phyloP scores from a whole-genome alignment of 305 asterid species.

The Plantago coronopus region DNA sequence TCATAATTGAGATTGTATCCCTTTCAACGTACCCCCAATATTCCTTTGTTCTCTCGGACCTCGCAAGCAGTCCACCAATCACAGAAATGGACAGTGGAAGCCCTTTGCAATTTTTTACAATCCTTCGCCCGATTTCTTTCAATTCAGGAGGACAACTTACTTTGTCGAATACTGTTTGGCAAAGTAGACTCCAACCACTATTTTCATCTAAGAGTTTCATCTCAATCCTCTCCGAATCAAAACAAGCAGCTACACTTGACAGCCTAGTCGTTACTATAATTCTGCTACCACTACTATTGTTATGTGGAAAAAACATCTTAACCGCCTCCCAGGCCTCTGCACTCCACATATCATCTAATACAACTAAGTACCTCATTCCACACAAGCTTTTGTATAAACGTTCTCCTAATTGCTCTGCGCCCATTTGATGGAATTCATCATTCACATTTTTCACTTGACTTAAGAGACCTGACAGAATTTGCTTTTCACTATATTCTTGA shows the following conservation, averaged over 20 bases:
- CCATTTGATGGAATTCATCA: too few relatives aligned
- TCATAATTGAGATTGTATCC: not conserved
- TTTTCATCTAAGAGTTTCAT: not conserved
- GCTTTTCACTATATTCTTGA: not conserved
- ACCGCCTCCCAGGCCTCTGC: not conserved
- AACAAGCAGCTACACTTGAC: not conserved
- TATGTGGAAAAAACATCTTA: slow-evolving; percentile 8
- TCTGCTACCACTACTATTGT: slow-evolving; percentile 3
- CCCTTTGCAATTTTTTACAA: slow-evolving; percentile 1
- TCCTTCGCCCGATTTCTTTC: slow-evolving; percentile 1
- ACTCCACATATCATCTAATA: slow-evolving; percentile 13
- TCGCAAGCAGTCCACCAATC: slow-evolving; percentile 8
- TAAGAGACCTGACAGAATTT: not conserved
- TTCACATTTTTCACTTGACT: not conserved
- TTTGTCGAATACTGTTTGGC: not conserved
- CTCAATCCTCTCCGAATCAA: not conserved
- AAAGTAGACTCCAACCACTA: not conserved
- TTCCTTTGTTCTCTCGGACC: not conserved
- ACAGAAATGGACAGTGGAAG: slow-evolving; percentile 14
- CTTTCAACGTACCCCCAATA: not conserved
- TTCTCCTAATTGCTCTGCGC: not conserved
- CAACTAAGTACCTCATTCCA: slow-evolving; percentile 9
- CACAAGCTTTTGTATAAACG: not conserved
- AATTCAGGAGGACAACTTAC: not conserved
- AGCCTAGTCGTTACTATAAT: slow-evolving; percentile 11